Evolutionary conservation across 2,329 filamentous ascomycete genomes (phyloP).

Genomic region (Madurella mycetomatis): DNA sequence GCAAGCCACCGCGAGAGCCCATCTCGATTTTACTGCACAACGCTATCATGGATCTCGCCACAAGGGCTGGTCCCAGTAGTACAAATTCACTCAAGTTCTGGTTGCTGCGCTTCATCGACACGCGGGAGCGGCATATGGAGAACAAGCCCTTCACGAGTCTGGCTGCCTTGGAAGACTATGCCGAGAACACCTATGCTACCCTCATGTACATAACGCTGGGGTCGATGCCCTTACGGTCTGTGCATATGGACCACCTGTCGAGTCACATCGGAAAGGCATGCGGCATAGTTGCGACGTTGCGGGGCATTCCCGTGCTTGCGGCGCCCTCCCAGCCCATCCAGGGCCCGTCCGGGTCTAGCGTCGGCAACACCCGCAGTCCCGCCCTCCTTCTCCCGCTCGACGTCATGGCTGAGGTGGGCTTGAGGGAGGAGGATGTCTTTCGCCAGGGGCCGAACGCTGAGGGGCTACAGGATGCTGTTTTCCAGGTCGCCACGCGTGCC

Average conservation of each 20-base stretch:
- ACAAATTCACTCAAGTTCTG: conserved; percentile 62
- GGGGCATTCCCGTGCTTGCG: conserved; percentile 83
- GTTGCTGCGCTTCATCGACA: conserved; percentile 72
- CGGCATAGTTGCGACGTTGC: conserved; percentile 80
- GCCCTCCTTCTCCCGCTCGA: conserved; percentile 78
- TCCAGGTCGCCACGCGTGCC: conserved; percentile 85
- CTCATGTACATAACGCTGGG: conserved; percentile 85
- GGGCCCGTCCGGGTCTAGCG: conserved; percentile 37
- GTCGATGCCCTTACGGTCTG: conserved; percentile 70
- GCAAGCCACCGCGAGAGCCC: conserved; percentile 80
- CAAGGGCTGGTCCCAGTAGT: conserved; percentile 36
- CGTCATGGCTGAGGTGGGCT: conserved; percentile 74
- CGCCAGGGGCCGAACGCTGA: conserved; percentile 71
- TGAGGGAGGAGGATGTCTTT: conserved; percentile 87
- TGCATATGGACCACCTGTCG: conserved; percentile 87
- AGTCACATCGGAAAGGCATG: conserved; percentile 93
- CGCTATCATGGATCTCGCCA: conserved; percentile 60
- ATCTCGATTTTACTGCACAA: conserved; percentile 79
- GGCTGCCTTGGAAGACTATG: conserved; percentile 75
- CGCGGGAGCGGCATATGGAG: conserved; percentile 75
- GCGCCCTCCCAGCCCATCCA: conserved; percentile 58
- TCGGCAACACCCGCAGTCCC: conserved; percentile 39
- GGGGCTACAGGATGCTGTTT: conserved; percentile 84
- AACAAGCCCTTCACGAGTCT: conserved; percentile 77
- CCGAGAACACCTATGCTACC: conserved; percentile 91